Percentiles rank a stretch among this genome's conserved stretches.
These are phyloP conservation scores for Fusarium sp. DNA, from an alignment of 2,329 filamentous ascomycete species.

Conservation along the genomic window DNA sequence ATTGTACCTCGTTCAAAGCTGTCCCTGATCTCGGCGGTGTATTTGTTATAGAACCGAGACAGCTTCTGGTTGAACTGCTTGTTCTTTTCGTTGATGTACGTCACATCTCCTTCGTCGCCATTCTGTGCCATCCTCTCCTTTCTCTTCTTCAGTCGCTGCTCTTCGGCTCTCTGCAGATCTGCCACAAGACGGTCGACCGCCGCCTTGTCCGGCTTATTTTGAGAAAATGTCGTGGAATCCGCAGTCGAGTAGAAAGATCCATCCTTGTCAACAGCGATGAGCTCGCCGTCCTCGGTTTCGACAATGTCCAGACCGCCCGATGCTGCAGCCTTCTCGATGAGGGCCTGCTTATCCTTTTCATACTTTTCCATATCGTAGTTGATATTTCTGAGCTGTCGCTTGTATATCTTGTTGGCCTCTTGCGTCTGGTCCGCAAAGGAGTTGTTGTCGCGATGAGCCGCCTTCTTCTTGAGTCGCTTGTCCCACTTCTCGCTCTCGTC, in stretches of 20 bases:
- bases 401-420: slow-evolving; percentile 93
- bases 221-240: slow-evolving; percentile 82
- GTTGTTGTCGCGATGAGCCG: slow-evolving; percentile 82
- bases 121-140: slow-evolving; percentile 81
- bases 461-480: slow-evolving; percentile 87
- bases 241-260: slow-evolving; percentile 92
- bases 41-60: slow-evolving; percentile 96
- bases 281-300: slow-evolving; percentile 93
- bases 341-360: slow-evolving; percentile 85
- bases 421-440: slow-evolving; percentile 90
- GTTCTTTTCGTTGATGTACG: slow-evolving; percentile 99
- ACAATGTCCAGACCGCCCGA: slow-evolving; percentile 91
- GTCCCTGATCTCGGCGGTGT: slow-evolving; percentile 95
- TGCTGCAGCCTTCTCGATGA: slow-evolving; percentile 86
- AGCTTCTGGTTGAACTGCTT: slow-evolving; percentile 99
- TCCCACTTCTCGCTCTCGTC: slow-evolving; percentile 97
- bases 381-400: slow-evolving; percentile 85
- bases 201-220: slow-evolving; percentile 88
- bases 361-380: slow-evolving; percentile 85
- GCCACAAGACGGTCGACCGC: slow-evolving; percentile 89
- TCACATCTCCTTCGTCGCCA: slow-evolving; percentile 91
- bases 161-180: slow-evolving; percentile 90
- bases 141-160: slow-evolving; percentile 85
- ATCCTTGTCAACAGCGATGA: slow-evolving; percentile 92
- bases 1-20: slow-evolving; percentile 98